Evolutionary conservation across 2,329 filamentous ascomycete genomes (phyloP).

Genomic region (Cyphellophora attinorum): DNA sequence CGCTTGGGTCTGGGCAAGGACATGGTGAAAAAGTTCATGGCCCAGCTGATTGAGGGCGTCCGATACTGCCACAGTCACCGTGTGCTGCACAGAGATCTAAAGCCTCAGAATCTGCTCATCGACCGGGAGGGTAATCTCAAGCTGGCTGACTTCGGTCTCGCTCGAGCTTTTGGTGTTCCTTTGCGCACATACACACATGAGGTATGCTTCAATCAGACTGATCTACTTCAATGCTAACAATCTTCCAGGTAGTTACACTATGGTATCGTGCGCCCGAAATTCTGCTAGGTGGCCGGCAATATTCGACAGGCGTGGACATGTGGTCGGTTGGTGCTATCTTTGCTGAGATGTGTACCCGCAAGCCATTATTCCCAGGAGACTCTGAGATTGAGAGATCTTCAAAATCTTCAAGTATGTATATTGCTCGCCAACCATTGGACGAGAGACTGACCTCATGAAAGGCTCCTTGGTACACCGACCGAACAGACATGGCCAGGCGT

Average conservation of each 20-base stretch:
- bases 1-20: slow-evolving; percentile 63
- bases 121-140: slow-evolving; percentile 81
- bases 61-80: slow-evolving; percentile 84
- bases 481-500: slow-evolving; percentile 82
- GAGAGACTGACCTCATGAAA: slow-evolving; percentile 26
- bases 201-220: slow-evolving; percentile 29
- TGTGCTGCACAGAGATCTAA: slow-evolving; percentile 77
- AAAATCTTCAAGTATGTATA: slow-evolving; percentile 78
- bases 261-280: slow-evolving; percentile 93
- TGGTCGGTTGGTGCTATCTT: slow-evolving; percentile 94
- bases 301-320: slow-evolving; percentile 92
- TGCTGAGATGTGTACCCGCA: slow-evolving; percentile 91
- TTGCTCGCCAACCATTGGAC: too few relatives aligned
- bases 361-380: slow-evolving; percentile 85
- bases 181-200: slow-evolving; percentile 89
- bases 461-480: slow-evolving; percentile 70
- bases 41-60: slow-evolving; percentile 73
- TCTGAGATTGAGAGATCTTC: slow-evolving; percentile 93
- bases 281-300: slow-evolving; percentile 79
- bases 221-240: slow-evolving; percentile 3
- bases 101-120: slow-evolving; percentile 85
- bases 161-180: slow-evolving; percentile 85
- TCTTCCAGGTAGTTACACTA: slow-evolving; percentile 61
- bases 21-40: slow-evolving; percentile 91
- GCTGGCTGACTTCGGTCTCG: slow-evolving; percentile 81